These are phyloP conservation scores for Saccharomycopsis sp. DNA, from an alignment of 805 yeast species.

Conservation along the genomic window DNA sequence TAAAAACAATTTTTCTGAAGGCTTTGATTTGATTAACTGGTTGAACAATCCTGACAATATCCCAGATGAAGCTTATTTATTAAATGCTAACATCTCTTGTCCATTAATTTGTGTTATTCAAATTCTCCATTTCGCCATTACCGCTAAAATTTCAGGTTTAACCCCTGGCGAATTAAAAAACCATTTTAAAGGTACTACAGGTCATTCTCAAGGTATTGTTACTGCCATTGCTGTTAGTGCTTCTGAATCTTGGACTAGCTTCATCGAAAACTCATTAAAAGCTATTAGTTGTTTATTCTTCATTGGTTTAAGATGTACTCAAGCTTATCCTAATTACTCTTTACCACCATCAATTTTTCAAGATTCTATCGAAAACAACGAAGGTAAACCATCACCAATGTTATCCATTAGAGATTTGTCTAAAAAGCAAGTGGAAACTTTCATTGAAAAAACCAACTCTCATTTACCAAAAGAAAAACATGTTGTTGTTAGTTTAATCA, in stretches of 20 bases:
- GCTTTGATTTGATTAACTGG: constrained; percentile 85
- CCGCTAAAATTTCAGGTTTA: constrained; percentile 73
- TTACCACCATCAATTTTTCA: constrained; percentile 88
- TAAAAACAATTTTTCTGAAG: constrained; percentile 85
- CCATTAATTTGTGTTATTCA: constrained; percentile 97
- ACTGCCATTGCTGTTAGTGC: constrained; percentile 88
- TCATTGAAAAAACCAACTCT: constrained; percentile 78
- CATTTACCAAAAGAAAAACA: constrained; percentile 90
- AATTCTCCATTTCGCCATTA: constrained; percentile 83
- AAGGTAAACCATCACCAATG: constrained; percentile 98
- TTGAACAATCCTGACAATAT: constrained; percentile 73
- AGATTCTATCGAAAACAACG: constrained; percentile 88
- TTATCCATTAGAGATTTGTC: constrained; percentile 85
- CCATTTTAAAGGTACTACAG: constrained; percentile 65
- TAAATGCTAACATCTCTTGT: constrained; percentile 89
- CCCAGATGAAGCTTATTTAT: constrained; percentile 80
- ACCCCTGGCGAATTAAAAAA: constrained; percentile 82
- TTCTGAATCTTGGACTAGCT: constrained; percentile 75
- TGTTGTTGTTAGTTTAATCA: constrained; percentile 79
- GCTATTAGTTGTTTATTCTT: constrained; percentile 82
- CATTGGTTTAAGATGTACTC: constrained; percentile 87
- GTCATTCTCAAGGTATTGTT: constrained; percentile 86
- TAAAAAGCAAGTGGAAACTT: constrained; percentile 64
- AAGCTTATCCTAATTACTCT: constrained; percentile 85
- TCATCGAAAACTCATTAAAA: constrained; percentile 58